These are phyloP conservation scores for Candida montana DNA, from an alignment of 805 yeast species.

Conservation along the genomic window DNA sequence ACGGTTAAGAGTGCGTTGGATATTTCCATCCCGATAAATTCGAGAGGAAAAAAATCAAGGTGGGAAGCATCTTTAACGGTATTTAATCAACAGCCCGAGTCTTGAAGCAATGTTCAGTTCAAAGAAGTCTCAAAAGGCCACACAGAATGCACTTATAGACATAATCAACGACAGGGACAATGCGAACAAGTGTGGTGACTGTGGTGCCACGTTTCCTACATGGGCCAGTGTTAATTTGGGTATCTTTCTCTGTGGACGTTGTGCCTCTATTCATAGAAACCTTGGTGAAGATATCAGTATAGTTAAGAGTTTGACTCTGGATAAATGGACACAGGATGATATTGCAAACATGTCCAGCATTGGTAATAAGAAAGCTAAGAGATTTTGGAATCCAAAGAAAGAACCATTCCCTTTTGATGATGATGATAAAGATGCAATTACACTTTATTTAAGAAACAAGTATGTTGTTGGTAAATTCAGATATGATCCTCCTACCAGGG, in stretches of 20 bases:
- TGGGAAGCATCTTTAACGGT: too few relatives aligned
- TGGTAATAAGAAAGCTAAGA: constrained; percentile 60
- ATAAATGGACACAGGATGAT: constrained; percentile 59
- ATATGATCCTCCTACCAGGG: constrained; percentile 24
- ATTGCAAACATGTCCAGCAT: constrained; percentile 35
- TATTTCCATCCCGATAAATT: too few relatives aligned
- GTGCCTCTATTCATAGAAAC: constrained; percentile 73
- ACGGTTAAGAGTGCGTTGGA: too few relatives aligned
- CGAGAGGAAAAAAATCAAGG: too few relatives aligned
- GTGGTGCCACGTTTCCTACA: constrained; percentile 60
- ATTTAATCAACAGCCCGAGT: too few relatives aligned
- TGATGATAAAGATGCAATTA: constrained; percentile 60
- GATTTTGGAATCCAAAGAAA: constrained; percentile 62
- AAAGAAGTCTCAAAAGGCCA: constrained; percentile 34
- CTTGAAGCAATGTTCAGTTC: constrained; percentile 27
- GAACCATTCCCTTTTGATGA: constrained; percentile 72
- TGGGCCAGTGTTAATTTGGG: constrained; percentile 41
- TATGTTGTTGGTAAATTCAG: constrained; percentile 58
- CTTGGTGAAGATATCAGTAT: constrained; percentile 56
- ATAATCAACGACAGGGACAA: constrained; percentile 56
- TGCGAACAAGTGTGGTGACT: constrained; percentile 74
- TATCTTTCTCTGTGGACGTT: constrained; percentile 73
- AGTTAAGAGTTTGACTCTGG: constrained; percentile 71
- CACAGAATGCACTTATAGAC: constrained; percentile 50
- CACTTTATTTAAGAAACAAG: constrained; percentile 58